Base-by-base conservation (phyloP, 345 rosid species). In the Trapa bicornis region DNA sequence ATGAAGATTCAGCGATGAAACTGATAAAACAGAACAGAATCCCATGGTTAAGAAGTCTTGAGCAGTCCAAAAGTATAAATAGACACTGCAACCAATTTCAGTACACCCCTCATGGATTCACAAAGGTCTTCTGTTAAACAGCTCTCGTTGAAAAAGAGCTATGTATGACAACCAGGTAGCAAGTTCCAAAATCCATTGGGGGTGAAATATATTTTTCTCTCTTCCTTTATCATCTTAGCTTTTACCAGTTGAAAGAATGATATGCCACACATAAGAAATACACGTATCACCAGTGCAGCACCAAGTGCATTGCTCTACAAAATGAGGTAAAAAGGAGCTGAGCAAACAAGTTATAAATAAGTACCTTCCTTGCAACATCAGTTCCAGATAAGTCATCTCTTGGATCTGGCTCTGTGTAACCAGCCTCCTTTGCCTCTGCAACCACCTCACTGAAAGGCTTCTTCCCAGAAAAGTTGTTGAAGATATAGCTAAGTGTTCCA, bases 381-480 rank as follows among this genome's bases (percentile, higher is more conserved):
- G 89, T 87, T 80, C 99, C 99, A 72, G 99, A 89, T 53, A 94
- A 85, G 81, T 94, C 99, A 72, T 95, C 99, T 78, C 99, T 86
- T 45, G 97, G 97, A 86, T 95, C 99, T 52, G 99, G 99, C 77
- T 95, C 99, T 29, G 96, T 95, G 78, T 78, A 95, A 62, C 99
- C 97, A 42, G 91, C 93, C 5, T 79, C 76, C 74, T 87, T 91
- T 65, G 97, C 99, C 80, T 85, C 96, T 22, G 87, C 67, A 22
- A 91, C 97, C 57, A 85, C 96, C 66, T 85, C 89, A 41, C 99
- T 95, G 74, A 95, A 95, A 32, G 74, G 71, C 74, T 78, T 79
- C 50, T 64, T 45, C 61, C 96, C 92, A 17, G 64, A 70, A 72
- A 85, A 89, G 80, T 84, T 89, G 84, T 91, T 95, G 83, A 95